These are phyloP conservation scores for Diplodia scrobiculata DNA, from an alignment of 2,329 filamentous ascomycete species.

Conservation along the genomic window DNA sequence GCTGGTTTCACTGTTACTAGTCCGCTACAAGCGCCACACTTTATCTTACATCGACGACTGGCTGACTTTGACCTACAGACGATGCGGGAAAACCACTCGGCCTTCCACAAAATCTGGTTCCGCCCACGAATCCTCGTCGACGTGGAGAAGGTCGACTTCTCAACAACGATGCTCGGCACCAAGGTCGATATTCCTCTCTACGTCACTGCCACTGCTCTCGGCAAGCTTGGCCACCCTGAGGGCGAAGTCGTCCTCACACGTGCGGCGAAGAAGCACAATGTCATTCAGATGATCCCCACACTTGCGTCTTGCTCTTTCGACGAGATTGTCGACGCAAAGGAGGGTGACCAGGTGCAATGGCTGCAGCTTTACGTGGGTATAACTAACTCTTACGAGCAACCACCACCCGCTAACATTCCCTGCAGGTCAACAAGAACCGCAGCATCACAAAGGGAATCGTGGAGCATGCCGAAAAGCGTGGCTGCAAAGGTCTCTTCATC, in stretches of 20 bases:
- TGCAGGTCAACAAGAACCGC: slow-evolving; percentile 81
- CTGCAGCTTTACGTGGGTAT: slow-evolving; percentile 74
- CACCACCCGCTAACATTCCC: neutral
- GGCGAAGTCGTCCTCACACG: slow-evolving; percentile 89
- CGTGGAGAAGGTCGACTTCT: slow-evolving; percentile 82
- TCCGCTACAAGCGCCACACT: neutral
- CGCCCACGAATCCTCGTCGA: slow-evolving; percentile 85
- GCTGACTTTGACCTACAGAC: slow-evolving; percentile 59
- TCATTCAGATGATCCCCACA: slow-evolving; percentile 98
- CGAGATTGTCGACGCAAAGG: slow-evolving; percentile 85
- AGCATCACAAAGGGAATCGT: slow-evolving; percentile 88
- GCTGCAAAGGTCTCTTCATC: slow-evolving; percentile 95
- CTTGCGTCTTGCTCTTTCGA: slow-evolving; percentile 96
- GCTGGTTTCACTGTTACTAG: neutral
- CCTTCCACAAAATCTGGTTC: slow-evolving; percentile 98
- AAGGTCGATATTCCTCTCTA: slow-evolving; percentile 88
- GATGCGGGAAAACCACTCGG: slow-evolving; percentile 89
- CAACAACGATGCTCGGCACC: slow-evolving; percentile 90
- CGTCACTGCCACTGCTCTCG: slow-evolving; percentile 91
- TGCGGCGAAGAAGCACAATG: slow-evolving; percentile 79
- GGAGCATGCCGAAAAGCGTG: slow-evolving; percentile 83
- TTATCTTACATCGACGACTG: neutral
- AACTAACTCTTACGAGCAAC: too few species aligned
- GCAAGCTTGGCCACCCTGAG: slow-evolving; percentile 90
- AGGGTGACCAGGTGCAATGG: slow-evolving; percentile 87